Evolutionary conservation across 2,329 filamentous ascomycete genomes (phyloP).

Genomic region (Aschersonia sp.): DNA sequence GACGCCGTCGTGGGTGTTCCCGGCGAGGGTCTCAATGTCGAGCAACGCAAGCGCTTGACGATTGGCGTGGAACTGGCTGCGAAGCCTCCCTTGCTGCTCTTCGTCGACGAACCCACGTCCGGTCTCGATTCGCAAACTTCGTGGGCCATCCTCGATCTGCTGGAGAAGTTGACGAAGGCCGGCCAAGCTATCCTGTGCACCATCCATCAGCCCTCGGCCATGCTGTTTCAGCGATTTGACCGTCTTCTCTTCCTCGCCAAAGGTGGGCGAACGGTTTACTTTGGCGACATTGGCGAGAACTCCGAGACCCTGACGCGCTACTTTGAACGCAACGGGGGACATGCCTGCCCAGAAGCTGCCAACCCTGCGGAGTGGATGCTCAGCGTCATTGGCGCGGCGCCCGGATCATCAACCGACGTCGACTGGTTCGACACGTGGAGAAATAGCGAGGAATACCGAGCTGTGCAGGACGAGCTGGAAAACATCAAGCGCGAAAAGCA

Average conservation of each 20-base stretch:
- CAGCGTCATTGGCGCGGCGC: slow-evolving; percentile 46
- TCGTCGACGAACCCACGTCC: slow-evolving; percentile 89
- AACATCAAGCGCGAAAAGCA: slow-evolving; percentile 36
- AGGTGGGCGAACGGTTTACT: slow-evolving; percentile 69
- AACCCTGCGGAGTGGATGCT: slow-evolving; percentile 80
- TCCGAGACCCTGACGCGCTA: slow-evolving; percentile 55
- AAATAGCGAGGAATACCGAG: slow-evolving; percentile 38
- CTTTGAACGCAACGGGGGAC: slow-evolving; percentile 60
- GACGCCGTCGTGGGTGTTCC: slow-evolving; percentile 84
- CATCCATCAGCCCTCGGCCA: slow-evolving; percentile 92
- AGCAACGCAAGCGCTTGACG: slow-evolving; percentile 63
- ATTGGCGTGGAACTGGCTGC: slow-evolving; percentile 94
- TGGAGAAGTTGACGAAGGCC: slow-evolving; percentile 78
- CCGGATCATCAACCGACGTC: slow-evolving; percentile 46
- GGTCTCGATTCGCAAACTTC: slow-evolving; percentile 88
- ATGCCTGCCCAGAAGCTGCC: slow-evolving; percentile 47
- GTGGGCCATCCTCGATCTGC: slow-evolving; percentile 77
- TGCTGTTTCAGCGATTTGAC: slow-evolving; percentile 86
- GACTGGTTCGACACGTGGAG: slow-evolving; percentile 53
- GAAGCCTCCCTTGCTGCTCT: slow-evolving; percentile 77
- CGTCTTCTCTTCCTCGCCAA: slow-evolving; percentile 63
- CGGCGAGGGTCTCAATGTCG: slow-evolving; percentile 67
- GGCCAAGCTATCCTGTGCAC: slow-evolving; percentile 94
- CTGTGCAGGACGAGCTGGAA: slow-evolving; percentile 41
- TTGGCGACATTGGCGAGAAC: slow-evolving; percentile 62